These are phyloP conservation scores for Silene latifolia DNA, from an alignment of 148 eudicot species.

Conservation along the genomic window DNA sequence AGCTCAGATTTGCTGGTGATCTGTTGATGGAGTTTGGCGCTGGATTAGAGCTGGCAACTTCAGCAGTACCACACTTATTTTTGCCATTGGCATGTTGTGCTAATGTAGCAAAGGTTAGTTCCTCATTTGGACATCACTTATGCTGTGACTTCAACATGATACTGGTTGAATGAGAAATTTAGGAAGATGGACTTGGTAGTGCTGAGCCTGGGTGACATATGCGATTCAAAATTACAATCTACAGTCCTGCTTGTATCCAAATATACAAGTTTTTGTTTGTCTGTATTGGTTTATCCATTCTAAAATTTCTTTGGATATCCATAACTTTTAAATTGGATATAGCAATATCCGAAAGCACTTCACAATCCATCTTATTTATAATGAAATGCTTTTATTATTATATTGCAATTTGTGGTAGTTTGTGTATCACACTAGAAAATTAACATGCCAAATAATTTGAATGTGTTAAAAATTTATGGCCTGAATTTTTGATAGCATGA, in stretches of 20 bases:
- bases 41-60: slow-evolving; percentile 89
- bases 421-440: too few species aligned
- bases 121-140: neutral
- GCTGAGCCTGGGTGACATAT: neutral
- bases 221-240: neutral
- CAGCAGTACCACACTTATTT: slow-evolving; percentile 90
- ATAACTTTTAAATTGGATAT: too few species aligned
- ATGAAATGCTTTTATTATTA: too few species aligned
- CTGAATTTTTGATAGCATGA: neutral
- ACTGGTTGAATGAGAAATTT: neutral
- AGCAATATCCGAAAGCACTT: too few species aligned
- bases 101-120: slow-evolving; percentile 77
- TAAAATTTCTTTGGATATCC: too few species aligned
- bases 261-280: neutral
- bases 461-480: neutral
- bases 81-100: slow-evolving; percentile 98
- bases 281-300: too few species aligned
- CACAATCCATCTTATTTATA: too few species aligned
- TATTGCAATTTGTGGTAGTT: too few species aligned
- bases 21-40: slow-evolving; percentile 97
- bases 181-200: neutral
- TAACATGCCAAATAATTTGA: too few species aligned
- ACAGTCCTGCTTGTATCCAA: neutral
- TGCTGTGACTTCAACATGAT: neutral
- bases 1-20: slow-evolving; percentile 96